These are phyloP conservation scores for Acanthamoeba sp. DNA, from an alignment of 208 protist genomes.

Conservation along the genomic window DNA sequence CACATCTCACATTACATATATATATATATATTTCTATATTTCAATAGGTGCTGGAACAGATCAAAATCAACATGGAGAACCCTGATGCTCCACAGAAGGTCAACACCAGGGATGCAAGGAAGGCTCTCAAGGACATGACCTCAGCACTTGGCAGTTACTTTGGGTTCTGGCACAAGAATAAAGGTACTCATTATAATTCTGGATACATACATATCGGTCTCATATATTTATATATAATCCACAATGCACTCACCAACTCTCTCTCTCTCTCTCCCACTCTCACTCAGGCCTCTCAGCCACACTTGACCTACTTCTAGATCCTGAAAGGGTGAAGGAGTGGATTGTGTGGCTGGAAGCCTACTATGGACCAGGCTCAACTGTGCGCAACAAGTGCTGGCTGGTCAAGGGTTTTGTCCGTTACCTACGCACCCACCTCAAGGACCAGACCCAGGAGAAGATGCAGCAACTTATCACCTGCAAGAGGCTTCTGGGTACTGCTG, in stretches of 20 bases:
- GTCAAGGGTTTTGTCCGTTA: background rate
- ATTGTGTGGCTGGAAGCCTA: no score
- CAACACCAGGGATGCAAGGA: background rate
- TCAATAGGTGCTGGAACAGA: background rate
- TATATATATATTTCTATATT: background rate
- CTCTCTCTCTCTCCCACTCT: no score
- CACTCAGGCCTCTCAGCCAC: background rate
- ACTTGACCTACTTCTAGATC: background rate
- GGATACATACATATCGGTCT: background rate
- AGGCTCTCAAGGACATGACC: background rate
- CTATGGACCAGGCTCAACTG: no score
- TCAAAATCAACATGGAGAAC: background rate
- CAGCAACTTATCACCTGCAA: background rate
- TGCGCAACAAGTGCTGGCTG: background rate
- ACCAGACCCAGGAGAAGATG: background rate
- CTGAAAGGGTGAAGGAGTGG: background rate
- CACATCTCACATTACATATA: background rate
- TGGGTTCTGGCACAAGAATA: background rate
- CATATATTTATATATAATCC: constrained; percentile 7
- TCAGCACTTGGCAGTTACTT: background rate
- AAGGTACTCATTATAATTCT: background rate
- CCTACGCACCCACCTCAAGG: background rate
- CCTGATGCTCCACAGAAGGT: background rate
- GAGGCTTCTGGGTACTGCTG: background rate
- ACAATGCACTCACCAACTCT: no score